Evolutionary conservation across 2,329 filamentous ascomycete genomes (phyloP).

Genomic region (Penicillium decumbens): DNA sequence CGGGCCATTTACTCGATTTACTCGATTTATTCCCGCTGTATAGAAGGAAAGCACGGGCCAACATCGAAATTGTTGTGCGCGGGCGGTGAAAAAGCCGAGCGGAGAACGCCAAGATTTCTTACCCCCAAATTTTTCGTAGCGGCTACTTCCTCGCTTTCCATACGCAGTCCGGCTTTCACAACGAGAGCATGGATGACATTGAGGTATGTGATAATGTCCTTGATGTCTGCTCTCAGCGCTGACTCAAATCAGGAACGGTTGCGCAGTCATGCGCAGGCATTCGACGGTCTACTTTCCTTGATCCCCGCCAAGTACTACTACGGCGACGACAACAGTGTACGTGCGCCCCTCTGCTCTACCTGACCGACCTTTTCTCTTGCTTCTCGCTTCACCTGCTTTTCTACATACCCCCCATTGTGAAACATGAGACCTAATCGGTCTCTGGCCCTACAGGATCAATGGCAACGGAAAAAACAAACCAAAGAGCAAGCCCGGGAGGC

Average conservation of each 20-base stretch:
- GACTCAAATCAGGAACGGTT: slow-evolving; percentile 42
- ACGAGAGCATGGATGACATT: slow-evolving; percentile 36
- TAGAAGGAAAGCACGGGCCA: slow-evolving; percentile 13
- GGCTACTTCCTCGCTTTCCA: slow-evolving; percentile 10
- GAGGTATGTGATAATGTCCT: slow-evolving; percentile 30
- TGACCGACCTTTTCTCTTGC: slow-evolving; percentile 1
- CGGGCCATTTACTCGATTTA: too few species aligned
- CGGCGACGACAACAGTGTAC: slow-evolving; percentile 75
- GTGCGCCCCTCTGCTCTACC: slow-evolving; percentile 36
- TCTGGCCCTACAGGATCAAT: slow-evolving; percentile 66
- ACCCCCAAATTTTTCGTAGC: slow-evolving; percentile 38
- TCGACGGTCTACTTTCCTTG: slow-evolving; percentile 79
- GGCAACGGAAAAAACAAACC: slow-evolving; percentile 91
- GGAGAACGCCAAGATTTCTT: slow-evolving; percentile 40
- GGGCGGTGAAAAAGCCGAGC: slow-evolving; percentile 30
- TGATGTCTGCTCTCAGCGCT: slow-evolving; percentile 10
- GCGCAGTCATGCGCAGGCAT: slow-evolving; percentile 62
- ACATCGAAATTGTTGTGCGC: slow-evolving; percentile 17
- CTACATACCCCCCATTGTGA: slow-evolving; percentile 8
- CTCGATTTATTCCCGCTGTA: background rate
- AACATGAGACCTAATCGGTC: slow-evolving; percentile 12
- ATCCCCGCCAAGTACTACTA: slow-evolving; percentile 92
- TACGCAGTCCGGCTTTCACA: slow-evolving; percentile 11
- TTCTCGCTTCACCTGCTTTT: slow-evolving; percentile 11
- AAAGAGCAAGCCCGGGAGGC: slow-evolving; percentile 80